phyloP scores from a whole-genome alignment of 1,139 yeast species.

The Candida glucosophila region DNA sequence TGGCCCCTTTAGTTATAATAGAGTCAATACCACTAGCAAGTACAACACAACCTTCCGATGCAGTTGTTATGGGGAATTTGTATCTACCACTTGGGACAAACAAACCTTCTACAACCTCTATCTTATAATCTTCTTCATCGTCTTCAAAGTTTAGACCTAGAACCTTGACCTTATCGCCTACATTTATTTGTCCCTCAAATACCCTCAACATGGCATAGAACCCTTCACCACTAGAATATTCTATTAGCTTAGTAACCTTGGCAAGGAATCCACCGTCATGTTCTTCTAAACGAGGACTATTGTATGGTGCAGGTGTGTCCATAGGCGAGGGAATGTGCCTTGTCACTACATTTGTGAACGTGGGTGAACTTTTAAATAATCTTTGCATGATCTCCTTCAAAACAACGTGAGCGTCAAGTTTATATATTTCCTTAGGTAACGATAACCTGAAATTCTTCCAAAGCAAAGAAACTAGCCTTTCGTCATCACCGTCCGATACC shows the following conservation, averaged over 20 bases:
- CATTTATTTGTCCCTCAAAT: slow-evolving; percentile 46
- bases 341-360: neutral
- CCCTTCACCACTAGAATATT: slow-evolving; percentile 36
- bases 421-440: slow-evolving; percentile 28
- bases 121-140: slow-evolving; percentile 47
- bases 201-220: slow-evolving; percentile 55
- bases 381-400: slow-evolving; percentile 44
- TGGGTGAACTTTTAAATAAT: slow-evolving; percentile 41
- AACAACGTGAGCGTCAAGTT: slow-evolving; percentile 50
- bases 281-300: neutral
- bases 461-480: slow-evolving; percentile 30
- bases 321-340: neutral
- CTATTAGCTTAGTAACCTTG: slow-evolving; percentile 54
- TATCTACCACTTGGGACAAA: slow-evolving; percentile 70
- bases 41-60: slow-evolving; percentile 59
- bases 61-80: slow-evolving; percentile 43
- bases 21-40: slow-evolving; percentile 56
- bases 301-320: slow-evolving; percentile 1
- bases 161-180: slow-evolving; percentile 42
- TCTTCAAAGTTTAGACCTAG: slow-evolving; percentile 47
- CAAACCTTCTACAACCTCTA: slow-evolving; percentile 37
- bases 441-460: slow-evolving; percentile 38
- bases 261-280: slow-evolving; percentile 24
- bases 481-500: slow-evolving; percentile 40
- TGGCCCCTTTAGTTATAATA: slow-evolving; percentile 50